Evolutionary conservation across 768 basidiomycete species (phyloP).

Genomic region (Crassisporium funariophilum): DNA sequence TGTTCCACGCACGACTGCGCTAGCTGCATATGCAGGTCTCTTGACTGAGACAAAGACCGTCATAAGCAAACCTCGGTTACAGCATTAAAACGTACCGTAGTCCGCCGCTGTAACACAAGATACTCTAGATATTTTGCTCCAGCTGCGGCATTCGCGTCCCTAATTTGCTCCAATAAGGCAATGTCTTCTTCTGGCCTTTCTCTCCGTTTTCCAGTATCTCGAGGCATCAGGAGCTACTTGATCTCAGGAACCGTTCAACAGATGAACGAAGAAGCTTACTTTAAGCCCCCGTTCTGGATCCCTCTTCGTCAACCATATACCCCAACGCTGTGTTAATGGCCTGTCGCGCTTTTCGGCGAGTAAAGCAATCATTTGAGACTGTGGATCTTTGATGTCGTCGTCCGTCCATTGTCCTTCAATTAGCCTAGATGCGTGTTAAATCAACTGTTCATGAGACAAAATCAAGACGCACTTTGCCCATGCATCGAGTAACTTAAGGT

Average conservation of each 20-base stretch:
- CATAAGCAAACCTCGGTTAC: neutral
- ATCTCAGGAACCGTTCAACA: neutral
- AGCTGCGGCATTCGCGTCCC: conserved; percentile 56
- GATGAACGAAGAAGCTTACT: conserved; percentile 38
- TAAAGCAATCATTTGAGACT: conserved; percentile 58
- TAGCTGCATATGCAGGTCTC: conserved; percentile 68
- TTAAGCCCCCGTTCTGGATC: conserved; percentile 73
- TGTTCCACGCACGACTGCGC: conserved; percentile 56
- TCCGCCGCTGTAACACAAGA: conserved; percentile 70
- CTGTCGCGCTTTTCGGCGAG: conserved; percentile 62
- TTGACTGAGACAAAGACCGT: conserved; percentile 42
- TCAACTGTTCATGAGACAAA: conserved; percentile 1
- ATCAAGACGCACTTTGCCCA: conserved; percentile 65
- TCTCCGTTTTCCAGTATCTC: conserved; percentile 55
- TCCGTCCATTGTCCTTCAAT: conserved; percentile 68
- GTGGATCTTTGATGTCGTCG: conserved; percentile 62
- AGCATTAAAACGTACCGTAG: conserved; percentile 42
- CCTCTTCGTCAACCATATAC: conserved; percentile 74
- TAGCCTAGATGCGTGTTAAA: conserved; percentile 42
- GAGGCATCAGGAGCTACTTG: conserved; percentile 67
- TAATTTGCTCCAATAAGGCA: conserved; percentile 55
- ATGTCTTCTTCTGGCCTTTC: conserved; percentile 66
- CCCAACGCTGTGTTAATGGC: conserved; percentile 70
- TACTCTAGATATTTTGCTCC: conserved; percentile 79
- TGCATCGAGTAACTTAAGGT: conserved; percentile 62